These are phyloP conservation scores for Dorcoceras hygrometricum DNA, from an alignment of 257 asterid species.

Conservation along the genomic window DNA sequence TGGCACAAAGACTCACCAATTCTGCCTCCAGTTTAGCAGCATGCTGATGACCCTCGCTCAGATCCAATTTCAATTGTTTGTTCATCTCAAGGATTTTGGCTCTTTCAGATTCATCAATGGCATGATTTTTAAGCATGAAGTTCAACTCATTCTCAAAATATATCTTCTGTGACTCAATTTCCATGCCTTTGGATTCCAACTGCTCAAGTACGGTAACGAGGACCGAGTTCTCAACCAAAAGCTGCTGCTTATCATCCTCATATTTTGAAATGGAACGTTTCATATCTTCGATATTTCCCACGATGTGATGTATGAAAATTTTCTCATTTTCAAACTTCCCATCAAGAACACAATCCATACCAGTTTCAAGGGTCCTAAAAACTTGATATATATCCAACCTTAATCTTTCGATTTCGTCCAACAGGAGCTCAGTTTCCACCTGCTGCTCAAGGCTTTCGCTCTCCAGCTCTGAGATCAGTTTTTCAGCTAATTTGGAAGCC, in stretches of 20 bases:
- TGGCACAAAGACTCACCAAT: slow-evolving; percentile 27
- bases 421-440: slow-evolving; percentile 48
- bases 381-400: slow-evolving; percentile 45
- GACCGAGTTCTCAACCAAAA: slow-evolving; percentile 44
- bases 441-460: slow-evolving; percentile 57
- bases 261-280: slow-evolving; percentile 31
- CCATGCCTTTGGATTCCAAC: slow-evolving; percentile 38
- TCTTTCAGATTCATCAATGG: slow-evolving; percentile 32
- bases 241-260: slow-evolving; percentile 40
- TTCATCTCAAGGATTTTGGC: slow-evolving; percentile 37
- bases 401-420: slow-evolving; percentile 46
- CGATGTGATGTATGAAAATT: slow-evolving; percentile 33
- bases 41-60: slow-evolving; percentile 26
- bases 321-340: slow-evolving; percentile 43
- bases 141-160: slow-evolving; percentile 32
- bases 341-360: slow-evolving; percentile 21
- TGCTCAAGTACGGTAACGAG: slow-evolving; percentile 39
- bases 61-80: slow-evolving; percentile 29
- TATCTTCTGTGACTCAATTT: slow-evolving; percentile 38
- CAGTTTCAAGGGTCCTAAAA: slow-evolving; percentile 42
- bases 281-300: slow-evolving; percentile 38
- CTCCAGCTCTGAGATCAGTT: slow-evolving; percentile 54
- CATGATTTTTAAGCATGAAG: slow-evolving; percentile 30
- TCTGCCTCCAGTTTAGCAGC: slow-evolving; percentile 33
- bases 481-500: slow-evolving; percentile 48